Percentiles rank a stretch among this genome's conserved stretches.
phyloP scores from a whole-genome alignment of 2,329 filamentous ascomycete genomes.

The Anthostomella pinea region DNA sequence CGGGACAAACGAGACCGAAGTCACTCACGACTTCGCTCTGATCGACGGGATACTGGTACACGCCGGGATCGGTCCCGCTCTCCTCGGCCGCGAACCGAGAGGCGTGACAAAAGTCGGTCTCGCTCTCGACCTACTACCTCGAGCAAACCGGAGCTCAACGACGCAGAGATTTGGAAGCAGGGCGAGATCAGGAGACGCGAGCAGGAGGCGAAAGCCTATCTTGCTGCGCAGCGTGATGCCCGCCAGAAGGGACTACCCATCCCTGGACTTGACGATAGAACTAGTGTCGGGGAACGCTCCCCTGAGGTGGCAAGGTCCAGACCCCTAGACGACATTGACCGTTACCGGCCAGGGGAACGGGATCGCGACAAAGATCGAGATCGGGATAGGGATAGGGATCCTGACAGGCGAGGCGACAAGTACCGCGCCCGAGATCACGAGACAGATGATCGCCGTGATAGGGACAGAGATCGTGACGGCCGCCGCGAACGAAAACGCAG shows the following conservation, averaged over 20 bases:
- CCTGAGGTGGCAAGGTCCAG: slow-evolving; percentile 39
- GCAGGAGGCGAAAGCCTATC: slow-evolving; percentile 62
- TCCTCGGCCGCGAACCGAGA: slow-evolving; percentile 27
- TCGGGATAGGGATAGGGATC: slow-evolving; percentile 18
- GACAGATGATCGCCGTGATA: slow-evolving; percentile 17
- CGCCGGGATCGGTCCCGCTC: slow-evolving; percentile 32
- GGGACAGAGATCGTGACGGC: slow-evolving; percentile 18
- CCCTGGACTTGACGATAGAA: slow-evolving; percentile 55
- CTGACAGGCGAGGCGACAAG: slow-evolving; percentile 5
- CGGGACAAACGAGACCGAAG: slow-evolving; percentile 30
- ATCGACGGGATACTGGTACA: slow-evolving; percentile 22
- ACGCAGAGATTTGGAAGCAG: slow-evolving; percentile 54
- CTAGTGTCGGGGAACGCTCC: slow-evolving; percentile 42
- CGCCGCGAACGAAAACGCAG: slow-evolving; percentile 24
- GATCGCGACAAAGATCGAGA: slow-evolving; percentile 24
- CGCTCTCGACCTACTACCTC: slow-evolving; percentile 42
- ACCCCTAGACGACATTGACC: slow-evolving; percentile 43
- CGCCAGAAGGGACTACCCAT: slow-evolving; percentile 56
- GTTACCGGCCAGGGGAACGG: slow-evolving; percentile 46
- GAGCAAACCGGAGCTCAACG: slow-evolving; percentile 42
- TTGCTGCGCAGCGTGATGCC: slow-evolving; percentile 60
- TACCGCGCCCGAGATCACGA: slow-evolving; percentile 15
- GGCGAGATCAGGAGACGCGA: slow-evolving; percentile 61
- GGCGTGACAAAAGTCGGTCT: slow-evolving; percentile 30
- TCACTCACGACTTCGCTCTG: slow-evolving; percentile 21